A percentile compares a stretch with the other conserved stretches of the same genome.
phyloP scores from a whole-genome alignment of 169 alveolate species.

The Plasmodium inui region DNA sequence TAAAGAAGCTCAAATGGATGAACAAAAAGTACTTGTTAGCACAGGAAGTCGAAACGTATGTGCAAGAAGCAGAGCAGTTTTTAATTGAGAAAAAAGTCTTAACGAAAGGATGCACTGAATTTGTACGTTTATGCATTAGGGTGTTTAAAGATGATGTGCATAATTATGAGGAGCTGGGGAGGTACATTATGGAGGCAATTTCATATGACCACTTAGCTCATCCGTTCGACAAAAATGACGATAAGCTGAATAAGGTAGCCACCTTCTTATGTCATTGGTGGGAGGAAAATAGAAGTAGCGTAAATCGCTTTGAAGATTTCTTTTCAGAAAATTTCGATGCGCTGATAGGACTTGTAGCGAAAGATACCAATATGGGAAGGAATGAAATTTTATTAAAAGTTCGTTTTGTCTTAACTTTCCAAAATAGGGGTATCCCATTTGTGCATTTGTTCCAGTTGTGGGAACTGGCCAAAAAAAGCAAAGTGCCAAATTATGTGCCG shows the following conservation, averaged over 20 bases:
- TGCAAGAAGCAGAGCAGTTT: conserved; percentile 24
- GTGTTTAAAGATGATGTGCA: conserved; percentile 64
- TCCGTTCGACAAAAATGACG: conserved; percentile 19
- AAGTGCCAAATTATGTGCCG: conserved; percentile 48
- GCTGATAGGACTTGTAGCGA: conserved; percentile 11
- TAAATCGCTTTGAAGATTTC: conserved; percentile 1
- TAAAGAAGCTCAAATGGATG: conserved; percentile 74
- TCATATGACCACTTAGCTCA: conserved; percentile 31
- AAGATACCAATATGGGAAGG: conserved; percentile 23
- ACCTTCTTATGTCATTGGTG: conserved; percentile 30
- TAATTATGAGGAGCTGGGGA: conserved; percentile 33
- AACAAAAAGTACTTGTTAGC: conserved; percentile 44
- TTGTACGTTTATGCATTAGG: conserved; percentile 42
- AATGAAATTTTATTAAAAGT: conserved; percentile 44
- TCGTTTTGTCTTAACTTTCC: conserved; percentile 59
- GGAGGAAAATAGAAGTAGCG: neutral
- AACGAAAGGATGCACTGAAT: conserved; percentile 13
- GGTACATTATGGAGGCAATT: conserved; percentile 11
- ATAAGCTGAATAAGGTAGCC: conserved; percentile 4
- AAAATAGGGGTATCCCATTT: conserved; percentile 61
- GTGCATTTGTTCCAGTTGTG: conserved; percentile 38
- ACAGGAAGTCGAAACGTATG: conserved; percentile 37
- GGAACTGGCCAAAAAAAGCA: conserved; percentile 42
- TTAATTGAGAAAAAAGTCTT: conserved; percentile 23
- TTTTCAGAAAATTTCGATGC: conserved; percentile 14